Evolutionary conservation across 2,329 filamentous ascomycete species (phyloP).

Genomic region (Aureobasidium uvarum): DNA sequence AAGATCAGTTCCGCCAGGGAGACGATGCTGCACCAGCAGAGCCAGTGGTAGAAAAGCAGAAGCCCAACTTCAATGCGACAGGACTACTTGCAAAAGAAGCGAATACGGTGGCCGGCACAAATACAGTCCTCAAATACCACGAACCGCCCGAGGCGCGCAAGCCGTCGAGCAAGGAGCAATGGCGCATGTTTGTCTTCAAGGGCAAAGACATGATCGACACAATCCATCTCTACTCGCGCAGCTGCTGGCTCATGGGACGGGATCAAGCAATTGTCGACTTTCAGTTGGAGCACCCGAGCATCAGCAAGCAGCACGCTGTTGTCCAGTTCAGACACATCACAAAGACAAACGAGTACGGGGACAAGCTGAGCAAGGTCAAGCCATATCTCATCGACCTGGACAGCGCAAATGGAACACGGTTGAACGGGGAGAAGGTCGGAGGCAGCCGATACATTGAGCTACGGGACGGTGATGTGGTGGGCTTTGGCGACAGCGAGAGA

Average conservation of each 20-base stretch:
- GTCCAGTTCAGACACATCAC: slow-evolving; percentile 87
- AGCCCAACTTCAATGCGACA: slow-evolving; percentile 79
- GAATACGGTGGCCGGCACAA: slow-evolving; percentile 74
- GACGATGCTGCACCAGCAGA: slow-evolving; percentile 36
- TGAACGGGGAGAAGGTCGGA: slow-evolving; percentile 75
- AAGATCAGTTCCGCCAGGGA: slow-evolving; percentile 42
- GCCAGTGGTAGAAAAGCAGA: slow-evolving; percentile 64
- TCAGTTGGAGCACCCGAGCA: slow-evolving; percentile 81
- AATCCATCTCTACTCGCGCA: slow-evolving; percentile 69
- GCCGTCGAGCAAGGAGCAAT: slow-evolving; percentile 71
- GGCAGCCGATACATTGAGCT: slow-evolving; percentile 66
- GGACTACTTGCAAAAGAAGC: slow-evolving; percentile 84
- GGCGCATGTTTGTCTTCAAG: slow-evolving; percentile 94
- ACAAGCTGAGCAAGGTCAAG: slow-evolving; percentile 66
- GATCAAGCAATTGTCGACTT: slow-evolving; percentile 80
- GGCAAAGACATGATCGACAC: slow-evolving; percentile 76
- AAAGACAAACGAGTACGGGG: slow-evolving; percentile 81
- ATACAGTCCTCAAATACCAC: slow-evolving; percentile 88
- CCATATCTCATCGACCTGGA: slow-evolving; percentile 94
- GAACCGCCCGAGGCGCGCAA: slow-evolving; percentile 92
- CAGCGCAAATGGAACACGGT: slow-evolving; percentile 81
- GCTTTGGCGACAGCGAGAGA: slow-evolving; percentile 81
- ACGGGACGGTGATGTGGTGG: slow-evolving; percentile 81
- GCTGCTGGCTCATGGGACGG: slow-evolving; percentile 87
- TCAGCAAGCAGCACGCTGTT: slow-evolving; percentile 93